Conservation (phyloP, 2,329 filamentous ascomycete genomes). For the Parastagonospora avenae region DNA sequence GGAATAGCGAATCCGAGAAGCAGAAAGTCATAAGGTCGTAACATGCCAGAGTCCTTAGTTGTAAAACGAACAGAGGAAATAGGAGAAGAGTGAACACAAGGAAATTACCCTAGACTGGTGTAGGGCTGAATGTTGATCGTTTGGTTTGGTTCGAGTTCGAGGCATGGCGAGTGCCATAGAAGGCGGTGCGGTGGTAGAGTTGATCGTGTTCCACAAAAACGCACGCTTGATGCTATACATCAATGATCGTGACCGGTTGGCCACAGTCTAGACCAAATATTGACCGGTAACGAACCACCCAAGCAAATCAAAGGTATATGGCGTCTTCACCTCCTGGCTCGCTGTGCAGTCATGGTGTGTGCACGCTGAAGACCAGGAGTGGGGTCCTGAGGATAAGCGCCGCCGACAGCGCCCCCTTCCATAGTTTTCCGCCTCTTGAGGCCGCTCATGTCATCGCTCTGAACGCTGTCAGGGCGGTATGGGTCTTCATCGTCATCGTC, state of each 20-base stretch:
- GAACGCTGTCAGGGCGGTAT: constrained; percentile 64
- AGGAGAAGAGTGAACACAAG: constrained; percentile 38
- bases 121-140: constrained; percentile 10
- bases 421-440: constrained; percentile 82
- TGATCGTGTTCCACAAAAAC: constrained; percentile 18
- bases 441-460: constrained; percentile 64
- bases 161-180: constrained; percentile 64
- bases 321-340: constrained; percentile 33
- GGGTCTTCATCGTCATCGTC: constrained; percentile 70
- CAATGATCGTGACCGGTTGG: constrained; percentile 20
- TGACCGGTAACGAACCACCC: constrained; percentile 26
- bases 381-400: constrained; percentile 38
- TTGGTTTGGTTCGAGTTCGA: constrained; percentile 13
- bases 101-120: constrained; percentile 24
- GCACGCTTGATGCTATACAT: constrained; percentile 26
- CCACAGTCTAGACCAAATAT: constrained; percentile 30
- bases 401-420: constrained; percentile 50
- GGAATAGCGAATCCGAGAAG: constrained; percentile 26
- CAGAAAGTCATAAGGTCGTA: constrained; percentile 43
- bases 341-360: constrained; percentile 36
- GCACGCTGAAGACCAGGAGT: constrained; percentile 40
- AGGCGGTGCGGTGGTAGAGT: constrained; percentile 51
- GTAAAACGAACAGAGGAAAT: constrained; percentile 39
- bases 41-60: constrained; percentile 40
- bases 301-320: constrained; percentile 14